Evolutionary conservation across 2,329 filamentous ascomycete genomes (phyloP), one percentile per base, ranked within the genome.

Genomic region (Phaeophleospora eucalypticola): DNA sequence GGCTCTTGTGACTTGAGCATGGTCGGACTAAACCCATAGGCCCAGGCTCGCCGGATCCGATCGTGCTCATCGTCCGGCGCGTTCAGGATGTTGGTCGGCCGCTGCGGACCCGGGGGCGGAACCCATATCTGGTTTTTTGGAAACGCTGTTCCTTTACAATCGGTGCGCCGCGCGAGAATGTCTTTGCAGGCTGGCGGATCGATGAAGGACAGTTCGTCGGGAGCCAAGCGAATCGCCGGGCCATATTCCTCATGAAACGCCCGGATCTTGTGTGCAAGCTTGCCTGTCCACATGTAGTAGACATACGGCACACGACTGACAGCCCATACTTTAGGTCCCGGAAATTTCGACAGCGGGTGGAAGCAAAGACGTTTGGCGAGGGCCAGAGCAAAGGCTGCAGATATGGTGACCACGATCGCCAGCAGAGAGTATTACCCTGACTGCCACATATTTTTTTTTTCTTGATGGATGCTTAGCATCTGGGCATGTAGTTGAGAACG

Each of bases 1-100:
- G 35, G 35, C 35, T 37, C 35, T 15, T 37, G 35, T 16, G 35
- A 37, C 35, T 37, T 37, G 35, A 37, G 35, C 9, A 15, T 9
- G 9, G 9, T 8, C 9, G 9, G 9, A 15, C 35, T 37, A 15
- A 37, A 37, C 14, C 35, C 35, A 18, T 37, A 37, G 8, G 35
- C 9, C 35, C 35, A 37, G 16, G 35, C 35, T 37, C 35, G 35
- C 9, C 35, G 35, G 15, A 37, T 37, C 16, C 35, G 35, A 8
- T 37, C 9, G 16, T 37, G 35, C 15, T 37, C 35, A 8, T 37
- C 35, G 17, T 37, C 35, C 15, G 35, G 35, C 35, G 35, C 17
- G 15, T 37, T 32, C 27, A 32, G n/a, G 27, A 32, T 32, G 27
- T 32, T 32, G 27, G 27, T 32, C 27, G 27, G 27, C n/a, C 27